Percentiles rank a stretch among this genome's conserved stretches.
These are phyloP conservation scores for Odontarrhena argentea DNA, from an alignment of 345 rosid genomes.

Conservation along the genomic window DNA sequence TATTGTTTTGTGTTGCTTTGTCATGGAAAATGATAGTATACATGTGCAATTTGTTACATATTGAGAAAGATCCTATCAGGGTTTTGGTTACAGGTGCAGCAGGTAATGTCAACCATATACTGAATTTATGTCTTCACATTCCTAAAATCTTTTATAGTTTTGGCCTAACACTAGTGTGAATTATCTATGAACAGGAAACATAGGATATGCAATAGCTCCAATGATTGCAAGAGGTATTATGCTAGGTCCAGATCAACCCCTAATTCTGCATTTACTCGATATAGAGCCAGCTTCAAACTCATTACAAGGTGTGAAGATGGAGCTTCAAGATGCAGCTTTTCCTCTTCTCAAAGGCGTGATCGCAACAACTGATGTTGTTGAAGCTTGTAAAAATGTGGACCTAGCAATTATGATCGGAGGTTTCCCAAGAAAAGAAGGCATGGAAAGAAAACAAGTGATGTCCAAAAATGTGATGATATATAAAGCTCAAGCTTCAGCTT, in stretches of 20 bases:
- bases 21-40: constrained; percentile 61
- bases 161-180: not conserved
- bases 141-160: not conserved
- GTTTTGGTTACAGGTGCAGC: constrained; percentile 80
- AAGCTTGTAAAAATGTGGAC: constrained; percentile 73
- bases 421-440: constrained; percentile 63
- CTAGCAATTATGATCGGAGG: constrained; percentile 77
- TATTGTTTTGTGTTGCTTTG: constrained; percentile 47
- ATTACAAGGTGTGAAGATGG: constrained; percentile 76
- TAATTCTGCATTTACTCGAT: constrained; percentile 81
- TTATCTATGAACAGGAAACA: constrained; percentile 60
- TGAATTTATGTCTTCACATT: not conserved
- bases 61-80: constrained; percentile 63
- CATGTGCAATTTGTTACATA: constrained; percentile 54
- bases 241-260: constrained; percentile 85
- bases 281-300: constrained; percentile 64
- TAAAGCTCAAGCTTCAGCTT: constrained; percentile 85
- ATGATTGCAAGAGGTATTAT: constrained; percentile 81
- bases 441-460: constrained; percentile 83
- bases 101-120: constrained; percentile 47
- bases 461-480: constrained; percentile 64
- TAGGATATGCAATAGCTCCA: constrained; percentile 81
- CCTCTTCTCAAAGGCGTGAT: constrained; percentile 81
- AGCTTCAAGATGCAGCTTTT: constrained; percentile 75
- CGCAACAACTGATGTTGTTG: constrained; percentile 65